Percentiles rank a stretch among this genome's conserved stretches.
phyloP scores from a whole-genome alignment of 305 asterid genomes.

The Rubia tinctorum region DNA sequence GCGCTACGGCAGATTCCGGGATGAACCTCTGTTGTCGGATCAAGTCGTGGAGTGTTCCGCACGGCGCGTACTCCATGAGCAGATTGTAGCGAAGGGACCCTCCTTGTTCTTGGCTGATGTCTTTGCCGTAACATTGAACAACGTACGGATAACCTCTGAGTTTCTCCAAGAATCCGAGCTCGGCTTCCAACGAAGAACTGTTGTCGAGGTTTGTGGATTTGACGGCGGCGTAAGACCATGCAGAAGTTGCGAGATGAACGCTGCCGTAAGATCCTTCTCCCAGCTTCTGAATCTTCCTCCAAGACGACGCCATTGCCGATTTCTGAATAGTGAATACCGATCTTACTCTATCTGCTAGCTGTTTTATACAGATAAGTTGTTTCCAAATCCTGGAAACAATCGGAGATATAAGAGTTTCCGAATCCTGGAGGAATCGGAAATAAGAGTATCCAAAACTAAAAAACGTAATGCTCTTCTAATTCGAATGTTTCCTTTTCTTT shows the following conservation, averaged over 20 bases:
- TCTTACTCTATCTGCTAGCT: too few relatives aligned
- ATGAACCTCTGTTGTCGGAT: too few relatives aligned
- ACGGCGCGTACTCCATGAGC: too few relatives aligned
- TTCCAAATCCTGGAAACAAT: too few relatives aligned
- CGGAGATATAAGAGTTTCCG: too few relatives aligned
- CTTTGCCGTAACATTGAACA: background rate
- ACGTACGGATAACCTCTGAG: background rate
- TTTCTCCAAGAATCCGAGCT: background rate
- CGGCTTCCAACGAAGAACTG: background rate
- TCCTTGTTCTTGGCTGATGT: background rate
- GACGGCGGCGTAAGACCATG: background rate
- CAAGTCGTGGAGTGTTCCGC: too few relatives aligned
- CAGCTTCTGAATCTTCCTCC: background rate
- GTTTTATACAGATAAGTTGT: background rate
- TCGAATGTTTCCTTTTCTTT: too few relatives aligned
- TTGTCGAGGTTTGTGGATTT: too few relatives aligned
- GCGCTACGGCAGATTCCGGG: too few relatives aligned
- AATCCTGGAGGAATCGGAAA: too few relatives aligned
- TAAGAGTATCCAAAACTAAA: too few relatives aligned
- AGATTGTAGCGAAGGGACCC: background rate
- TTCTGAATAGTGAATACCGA: background rate
- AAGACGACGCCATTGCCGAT: background rate
- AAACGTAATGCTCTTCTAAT: too few relatives aligned
- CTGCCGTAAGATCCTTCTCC: background rate
- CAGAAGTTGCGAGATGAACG: background rate